A percentile compares a stretch with the other conserved stretches of the same genome.
These are phyloP conservation scores for Glaciozyma antarctica DNA, from an alignment of 768 basidiomycete genomes.

Conservation along the genomic window DNA sequence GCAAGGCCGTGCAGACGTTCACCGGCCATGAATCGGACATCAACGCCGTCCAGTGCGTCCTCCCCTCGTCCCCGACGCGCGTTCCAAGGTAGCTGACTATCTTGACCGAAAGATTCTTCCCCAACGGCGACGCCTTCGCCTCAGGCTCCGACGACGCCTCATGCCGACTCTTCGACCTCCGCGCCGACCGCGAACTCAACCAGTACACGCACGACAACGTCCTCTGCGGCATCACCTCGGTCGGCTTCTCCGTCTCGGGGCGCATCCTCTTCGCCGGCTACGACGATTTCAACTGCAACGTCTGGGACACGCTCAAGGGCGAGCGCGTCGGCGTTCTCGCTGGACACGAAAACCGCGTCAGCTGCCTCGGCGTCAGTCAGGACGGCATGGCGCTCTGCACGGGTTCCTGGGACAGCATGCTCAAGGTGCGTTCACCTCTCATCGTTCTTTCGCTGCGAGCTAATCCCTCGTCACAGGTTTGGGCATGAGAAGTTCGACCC, in stretches of 20 bases:
- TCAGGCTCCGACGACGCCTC: slow-evolving; percentile 98
- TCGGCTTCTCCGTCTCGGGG: slow-evolving; percentile 95
- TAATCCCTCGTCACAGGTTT: neutral
- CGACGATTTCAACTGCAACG: slow-evolving; percentile 99
- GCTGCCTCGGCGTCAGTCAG: slow-evolving; percentile 86
- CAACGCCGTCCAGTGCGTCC: slow-evolving; percentile 89
- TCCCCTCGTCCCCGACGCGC: neutral
- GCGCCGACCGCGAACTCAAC: slow-evolving; percentile 94
- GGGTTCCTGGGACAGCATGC: slow-evolving; percentile 87
- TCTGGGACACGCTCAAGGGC: slow-evolving; percentile 98
- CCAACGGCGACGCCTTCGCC: slow-evolving; percentile 96
- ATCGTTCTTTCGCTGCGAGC: no score
- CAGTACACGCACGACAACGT: slow-evolving; percentile 98
- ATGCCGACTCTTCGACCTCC: slow-evolving; percentile 93
- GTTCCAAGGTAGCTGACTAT: neutral
- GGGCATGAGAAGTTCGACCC: neutral
- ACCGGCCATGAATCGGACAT: slow-evolving; percentile 98
- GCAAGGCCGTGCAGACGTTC: slow-evolving; percentile 96
- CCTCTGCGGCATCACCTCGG: slow-evolving; percentile 95
- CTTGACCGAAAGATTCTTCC: slow-evolving; percentile 73
- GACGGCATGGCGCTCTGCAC: slow-evolving; percentile 99
- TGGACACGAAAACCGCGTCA: slow-evolving; percentile 96
- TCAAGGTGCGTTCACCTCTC: slow-evolving; percentile 30
- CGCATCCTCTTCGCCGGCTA: slow-evolving; percentile 97
- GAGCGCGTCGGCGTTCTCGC: slow-evolving; percentile 95